Percentiles rank a stretch among this genome's conserved stretches.
Conservation (phyloP, 306 rosid genomes). For the Sophora flavescens region DNA sequence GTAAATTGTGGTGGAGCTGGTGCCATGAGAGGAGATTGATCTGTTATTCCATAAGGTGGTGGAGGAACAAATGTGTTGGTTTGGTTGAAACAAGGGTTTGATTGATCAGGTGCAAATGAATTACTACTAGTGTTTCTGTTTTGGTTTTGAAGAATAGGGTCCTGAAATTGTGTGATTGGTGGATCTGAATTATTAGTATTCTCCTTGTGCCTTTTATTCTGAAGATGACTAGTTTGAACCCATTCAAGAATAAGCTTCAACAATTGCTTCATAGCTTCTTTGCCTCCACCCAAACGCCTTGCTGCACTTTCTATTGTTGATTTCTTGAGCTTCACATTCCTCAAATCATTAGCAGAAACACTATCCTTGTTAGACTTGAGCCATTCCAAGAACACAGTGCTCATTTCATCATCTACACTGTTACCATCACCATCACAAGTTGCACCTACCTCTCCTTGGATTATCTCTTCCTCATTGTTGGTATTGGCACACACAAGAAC, state of each 20-base stretch:
- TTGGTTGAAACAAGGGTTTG: conserved; percentile 48
- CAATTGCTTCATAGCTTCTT: conserved; percentile 90
- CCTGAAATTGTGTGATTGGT: conserved; percentile 41
- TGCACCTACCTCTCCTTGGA: conserved; percentile 29
- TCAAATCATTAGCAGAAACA: conserved; percentile 87
- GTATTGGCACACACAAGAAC: background rate
- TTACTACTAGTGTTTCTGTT: conserved; percentile 48
- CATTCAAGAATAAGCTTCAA: conserved; percentile 91
- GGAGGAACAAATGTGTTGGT: conserved; percentile 35
- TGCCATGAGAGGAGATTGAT: conserved; percentile 45
- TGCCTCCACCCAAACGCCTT: conserved; percentile 86
- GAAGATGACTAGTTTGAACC: conserved; percentile 93
- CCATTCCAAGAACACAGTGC: conserved; percentile 92
- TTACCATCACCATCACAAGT: conserved; percentile 36
- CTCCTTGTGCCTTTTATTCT: conserved; percentile 59
- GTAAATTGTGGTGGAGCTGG: conserved; percentile 43
- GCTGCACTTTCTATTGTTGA: conserved; percentile 88
- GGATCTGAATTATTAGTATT: conserved; percentile 12
- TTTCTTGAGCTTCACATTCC: conserved; percentile 83
- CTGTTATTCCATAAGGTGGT: conserved; percentile 45
- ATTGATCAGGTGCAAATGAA: conserved; percentile 40
- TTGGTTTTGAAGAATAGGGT: conserved; percentile 49
- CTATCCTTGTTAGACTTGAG: conserved; percentile 75
- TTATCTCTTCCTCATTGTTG: conserved; percentile 27
- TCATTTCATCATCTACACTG: conserved; percentile 66